Percentiles rank a stretch among this genome's conserved stretches.
Evolutionary conservation across 2,329 filamentous ascomycete genomes (phyloP).

Genomic region (Phyllosticta ampelicida): DNA sequence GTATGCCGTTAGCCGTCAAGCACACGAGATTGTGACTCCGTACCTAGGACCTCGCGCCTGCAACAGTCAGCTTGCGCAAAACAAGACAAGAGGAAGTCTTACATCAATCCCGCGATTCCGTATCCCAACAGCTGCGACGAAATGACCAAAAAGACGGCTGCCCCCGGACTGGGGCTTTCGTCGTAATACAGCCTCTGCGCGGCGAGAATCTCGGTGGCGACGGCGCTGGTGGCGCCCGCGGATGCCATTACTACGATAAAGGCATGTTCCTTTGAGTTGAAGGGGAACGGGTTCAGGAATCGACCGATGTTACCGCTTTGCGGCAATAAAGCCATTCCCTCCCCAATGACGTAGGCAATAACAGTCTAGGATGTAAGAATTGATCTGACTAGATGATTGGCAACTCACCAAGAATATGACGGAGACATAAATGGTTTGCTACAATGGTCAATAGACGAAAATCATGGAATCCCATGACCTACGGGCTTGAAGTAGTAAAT

Average conservation of each 20-base stretch:
- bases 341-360: constrained; percentile 34
- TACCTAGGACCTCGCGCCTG: not conserved
- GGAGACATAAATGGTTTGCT: constrained; percentile 34
- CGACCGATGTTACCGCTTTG: constrained; percentile 23
- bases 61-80: not conserved
- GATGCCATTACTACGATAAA: constrained; percentile 14
- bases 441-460: not conserved
- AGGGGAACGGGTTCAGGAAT: constrained; percentile 30
- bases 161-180: not conserved
- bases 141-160: constrained; percentile 10
- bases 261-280: constrained; percentile 27
- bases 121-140: constrained; percentile 13
- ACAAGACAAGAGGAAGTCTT: constrained; percentile 9
- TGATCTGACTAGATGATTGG: no score
- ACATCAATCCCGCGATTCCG: constrained; percentile 12
- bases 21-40: no score
- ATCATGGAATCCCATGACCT: no score
- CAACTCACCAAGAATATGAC: constrained; percentile 30
- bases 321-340: constrained; percentile 30
- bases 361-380: constrained; percentile 28
- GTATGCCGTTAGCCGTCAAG: no score
- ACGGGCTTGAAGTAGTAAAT: constrained; percentile 40
- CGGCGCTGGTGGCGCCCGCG: constrained; percentile 6
- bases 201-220: constrained; percentile 10
- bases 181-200: constrained; percentile 11